phyloP scores from a whole-genome alignment of 179 eudicot genomes.

The Spergularia azorica region DNA sequence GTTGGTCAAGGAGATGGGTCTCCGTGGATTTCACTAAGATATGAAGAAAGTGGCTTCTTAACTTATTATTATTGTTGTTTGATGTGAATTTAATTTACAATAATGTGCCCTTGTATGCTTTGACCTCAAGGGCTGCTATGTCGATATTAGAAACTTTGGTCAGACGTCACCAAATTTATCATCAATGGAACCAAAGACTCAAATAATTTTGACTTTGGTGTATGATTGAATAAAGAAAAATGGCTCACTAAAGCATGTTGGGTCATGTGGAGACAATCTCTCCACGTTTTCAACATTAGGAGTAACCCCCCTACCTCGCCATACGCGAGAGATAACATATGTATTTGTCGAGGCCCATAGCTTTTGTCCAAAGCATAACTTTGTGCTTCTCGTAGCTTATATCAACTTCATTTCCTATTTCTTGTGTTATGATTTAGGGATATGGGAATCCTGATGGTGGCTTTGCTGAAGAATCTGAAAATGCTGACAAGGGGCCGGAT shows the following conservation, averaged over 20 bases:
- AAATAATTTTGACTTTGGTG: no score
- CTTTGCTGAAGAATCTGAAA: slow-evolving; percentile 42
- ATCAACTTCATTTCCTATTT: neutral
- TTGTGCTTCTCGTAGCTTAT: neutral
- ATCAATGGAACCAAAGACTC: no score
- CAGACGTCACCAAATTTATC: no score
- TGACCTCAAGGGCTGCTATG: no score
- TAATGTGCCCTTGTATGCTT: no score
- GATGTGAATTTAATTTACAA: neutral
- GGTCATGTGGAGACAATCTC: no score
- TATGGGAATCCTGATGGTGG: slow-evolving; percentile 51
- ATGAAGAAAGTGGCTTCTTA: slow-evolving; percentile 1
- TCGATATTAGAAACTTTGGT: no score
- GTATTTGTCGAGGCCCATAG: neutral
- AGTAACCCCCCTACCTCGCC: no score
- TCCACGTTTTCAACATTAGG: no score
- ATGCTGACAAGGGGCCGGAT: slow-evolving; percentile 43
- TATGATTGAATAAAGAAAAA: neutral
- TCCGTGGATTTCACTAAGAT: neutral
- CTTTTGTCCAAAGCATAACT: neutral
- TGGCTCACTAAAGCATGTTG: no score
- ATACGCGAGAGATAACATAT: neutral
- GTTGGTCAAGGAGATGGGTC: neutral
- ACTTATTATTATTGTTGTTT: neutral
- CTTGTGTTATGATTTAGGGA: slow-evolving; percentile 43